Base-by-base conservation (phyloP, 768 basidiomycete genomes). In the Amanita muscaria region DNA sequence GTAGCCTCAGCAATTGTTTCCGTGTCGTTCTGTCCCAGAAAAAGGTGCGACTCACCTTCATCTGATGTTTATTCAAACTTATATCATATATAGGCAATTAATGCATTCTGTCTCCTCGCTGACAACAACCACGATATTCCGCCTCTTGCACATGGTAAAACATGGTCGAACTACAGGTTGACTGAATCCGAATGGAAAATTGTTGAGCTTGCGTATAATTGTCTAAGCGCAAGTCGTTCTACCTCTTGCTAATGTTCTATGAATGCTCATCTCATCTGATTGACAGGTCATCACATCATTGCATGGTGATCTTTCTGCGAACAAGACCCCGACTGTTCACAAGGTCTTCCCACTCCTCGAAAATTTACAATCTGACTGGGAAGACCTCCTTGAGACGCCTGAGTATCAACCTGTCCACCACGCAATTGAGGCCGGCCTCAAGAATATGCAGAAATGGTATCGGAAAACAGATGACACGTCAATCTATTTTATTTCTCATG, bases 391-490 rank as follows among this genome's bases (percentile, higher is more conserved):
- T 24, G 19, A 16, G 2, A 31, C 46, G 14, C 27, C 46, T 15
- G 14, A 40, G 25, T 51, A 42, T 42, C 18, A n/a, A 3, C 45
- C 40, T 16, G 27, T 52, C 11, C 30, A 49, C 14, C 6, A 50
- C 22, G 44, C 51, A n/a, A 18, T 52, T 23, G n/a, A 30, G 2
- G 27, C 49, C 15, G 49, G 51, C 1, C 49, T 52, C 4, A 22
- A 41, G 9, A 52, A 50, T 32, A 46, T 55, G 12, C 19, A 2
- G 23, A 53, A 53, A 45, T 53, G 44, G 48, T 52, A 51, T 43
- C 22, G 36, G 23, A 46, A 41, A 32, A 48, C 50, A 2, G 42
- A 51, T 31, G 47, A 51, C n/a, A 51, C 47, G 2, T 35, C 47
- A 4, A 40, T 45, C 35, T 51, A 51, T 40, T 51, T 51, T 30